These are phyloP conservation scores for Globisporangium radiosum DNA, from an alignment of 352 stramenopile species.

Conservation along the genomic window DNA sequence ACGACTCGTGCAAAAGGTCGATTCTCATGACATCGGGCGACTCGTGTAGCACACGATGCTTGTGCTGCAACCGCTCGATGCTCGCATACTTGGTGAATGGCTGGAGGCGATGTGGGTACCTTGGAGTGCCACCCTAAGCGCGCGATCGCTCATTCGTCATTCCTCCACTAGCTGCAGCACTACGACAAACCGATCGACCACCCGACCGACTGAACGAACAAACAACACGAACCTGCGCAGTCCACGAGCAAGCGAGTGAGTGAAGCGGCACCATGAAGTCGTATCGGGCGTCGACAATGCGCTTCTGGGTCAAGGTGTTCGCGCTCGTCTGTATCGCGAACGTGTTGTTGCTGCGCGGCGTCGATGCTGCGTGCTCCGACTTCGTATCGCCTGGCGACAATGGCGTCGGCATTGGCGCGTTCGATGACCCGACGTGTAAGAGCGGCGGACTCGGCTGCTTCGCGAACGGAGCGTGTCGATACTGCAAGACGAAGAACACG, in stretches of 20 bases:
- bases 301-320: conserved; percentile 9
- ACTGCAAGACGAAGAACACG: conserved; percentile 18
- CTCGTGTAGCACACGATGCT: too few species aligned
- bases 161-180: neutral
- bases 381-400: conserved; percentile 8
- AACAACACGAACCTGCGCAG: neutral
- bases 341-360: neutral
- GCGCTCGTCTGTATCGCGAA: conserved; percentile 2
- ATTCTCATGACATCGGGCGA: too few species aligned
- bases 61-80: too few species aligned
- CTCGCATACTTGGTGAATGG: too few species aligned
- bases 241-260: neutral
- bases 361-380: neutral
- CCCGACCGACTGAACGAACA: too few species aligned
- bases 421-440: conserved; percentile 9
- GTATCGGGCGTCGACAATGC: neutral
- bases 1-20: too few species aligned
- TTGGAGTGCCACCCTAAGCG: neutral
- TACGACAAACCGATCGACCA: neutral
- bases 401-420: conserved; percentile 6
- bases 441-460: conserved; percentile 20
- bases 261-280: conserved; percentile 2
- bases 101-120: too few species aligned
- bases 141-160: conserved; percentile 3
- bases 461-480: conserved; percentile 10